Base-by-base conservation (phyloP, 495 filamentous ascomycete species). In the Staphylotrichum longicolle region DNA sequence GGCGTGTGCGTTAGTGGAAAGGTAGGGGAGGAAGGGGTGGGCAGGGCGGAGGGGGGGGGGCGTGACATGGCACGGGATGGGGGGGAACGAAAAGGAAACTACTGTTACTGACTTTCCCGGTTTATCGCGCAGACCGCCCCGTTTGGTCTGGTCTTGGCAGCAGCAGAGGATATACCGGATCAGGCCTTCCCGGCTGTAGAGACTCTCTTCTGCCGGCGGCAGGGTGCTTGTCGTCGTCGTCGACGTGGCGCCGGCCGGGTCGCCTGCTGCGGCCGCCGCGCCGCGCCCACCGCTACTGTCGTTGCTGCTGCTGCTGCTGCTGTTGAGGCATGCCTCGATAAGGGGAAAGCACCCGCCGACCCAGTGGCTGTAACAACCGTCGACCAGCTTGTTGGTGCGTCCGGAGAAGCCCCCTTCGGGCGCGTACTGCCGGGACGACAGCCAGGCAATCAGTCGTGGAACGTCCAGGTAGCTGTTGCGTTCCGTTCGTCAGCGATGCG, bases 361-460 rank as follows among this genome's bases (percentile, higher is more conserved):
- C 94, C 94, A 98, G 68, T 96, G 92, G 73, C 89, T 93, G 75
- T 98, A 98, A 72, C 94, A 98, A 52, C 93, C 94, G 74, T 98
- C 94, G 30, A 98, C 93, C 7, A 98, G 81, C 75, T 98, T 98
- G 76, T 98, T 97, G n/a, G 94, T 96, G 64, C 94, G 85, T 60
- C 94, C 94, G 14, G 89, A 84, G 66, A 93, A 89, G 11, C 94
- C 94, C 45, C 92, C 95, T 74, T 98, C 94, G 4, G 94, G 95
- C 8, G 84, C 86, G 76, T 93, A 89, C 71, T 98, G 94, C 58
- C 93, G 86, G 41, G 89, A 84, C 41, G 90, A 91, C 27, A 98
- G 82, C 91, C 94, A 98, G 47, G 87, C 85, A 27, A 95, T 79
- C 15, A 98, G 80, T 35, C 83, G 75, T 46, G 86, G 84, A 49